phyloP scores from a whole-genome alignment of 345 rosid genomes.

The Camelina neglecta region DNA sequence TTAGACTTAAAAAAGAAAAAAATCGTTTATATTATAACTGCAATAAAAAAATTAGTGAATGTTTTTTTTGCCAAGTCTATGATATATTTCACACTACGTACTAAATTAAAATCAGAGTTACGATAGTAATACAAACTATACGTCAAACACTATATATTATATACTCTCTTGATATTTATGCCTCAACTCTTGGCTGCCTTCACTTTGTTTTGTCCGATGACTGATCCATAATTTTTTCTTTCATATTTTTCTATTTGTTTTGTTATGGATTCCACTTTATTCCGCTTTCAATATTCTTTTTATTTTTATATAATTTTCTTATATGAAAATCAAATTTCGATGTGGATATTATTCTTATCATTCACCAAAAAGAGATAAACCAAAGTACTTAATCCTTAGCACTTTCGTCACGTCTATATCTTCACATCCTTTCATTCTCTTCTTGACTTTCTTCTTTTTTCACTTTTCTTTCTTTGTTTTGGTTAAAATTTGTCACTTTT shows the following conservation, averaged over 20 bases:
- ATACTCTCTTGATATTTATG: conserved; percentile 1
- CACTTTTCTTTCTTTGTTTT: conserved; percentile 10
- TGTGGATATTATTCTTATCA: conserved; percentile 32
- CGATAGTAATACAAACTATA: neutral
- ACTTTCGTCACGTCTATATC: conserved; percentile 41
- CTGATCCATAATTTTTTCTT: conserved; percentile 12
- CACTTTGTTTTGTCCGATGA: conserved; percentile 28
- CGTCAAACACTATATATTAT: neutral
- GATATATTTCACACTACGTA: neutral
- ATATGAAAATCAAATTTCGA: neutral
- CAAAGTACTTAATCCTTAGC: conserved; percentile 20
- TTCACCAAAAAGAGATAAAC: conserved; percentile 30
- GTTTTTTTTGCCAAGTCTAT: neutral
- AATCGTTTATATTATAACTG: neutral
- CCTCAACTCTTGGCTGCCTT: conserved; percentile 34
- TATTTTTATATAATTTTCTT: conserved; percentile 10
- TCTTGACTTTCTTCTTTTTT: conserved; percentile 35
- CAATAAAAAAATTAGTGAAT: neutral
- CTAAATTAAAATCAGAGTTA: neutral
- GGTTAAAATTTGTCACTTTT: neutral
- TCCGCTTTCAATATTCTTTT: conserved; percentile 20
- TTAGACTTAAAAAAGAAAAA: too few relatives aligned
- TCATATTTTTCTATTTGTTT: conserved; percentile 34
- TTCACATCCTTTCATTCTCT: conserved; percentile 44
- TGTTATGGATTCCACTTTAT: conserved; percentile 40